Percentiles rank a stretch among this genome's conserved stretches.
Conservation (phyloP, 495 filamentous ascomycete species). For the Penicillium verhagenii region DNA sequence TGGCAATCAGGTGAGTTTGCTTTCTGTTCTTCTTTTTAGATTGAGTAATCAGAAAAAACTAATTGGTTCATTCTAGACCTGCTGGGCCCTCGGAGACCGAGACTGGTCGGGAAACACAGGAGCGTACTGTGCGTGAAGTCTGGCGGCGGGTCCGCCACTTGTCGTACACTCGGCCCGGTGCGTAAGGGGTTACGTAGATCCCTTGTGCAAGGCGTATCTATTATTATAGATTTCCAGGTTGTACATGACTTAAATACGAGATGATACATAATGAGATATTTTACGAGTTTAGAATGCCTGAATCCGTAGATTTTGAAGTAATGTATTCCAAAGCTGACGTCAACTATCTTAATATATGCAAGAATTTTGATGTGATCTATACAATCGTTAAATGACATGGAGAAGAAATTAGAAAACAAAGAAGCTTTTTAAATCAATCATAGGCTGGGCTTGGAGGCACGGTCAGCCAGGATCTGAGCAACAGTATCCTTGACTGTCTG, state of each 20-base stretch:
- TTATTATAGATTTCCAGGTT: background rate
- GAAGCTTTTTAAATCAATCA: slow-evolving; percentile 17
- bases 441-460: slow-evolving; percentile 29
- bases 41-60: background rate
- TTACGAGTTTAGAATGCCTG: background rate
- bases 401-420: slow-evolving; percentile 5
- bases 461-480: slow-evolving; percentile 37
- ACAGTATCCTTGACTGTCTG: slow-evolving; percentile 52
- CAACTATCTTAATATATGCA: slow-evolving; percentile 23
- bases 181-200: slow-evolving; percentile 11
- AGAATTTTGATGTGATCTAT: slow-evolving; percentile 27
- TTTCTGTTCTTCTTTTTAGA: background rate
- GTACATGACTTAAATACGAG: background rate
- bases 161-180: slow-evolving; percentile 59
- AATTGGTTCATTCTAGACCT: slow-evolving; percentile 43
- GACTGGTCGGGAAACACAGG: slow-evolving; percentile 60
- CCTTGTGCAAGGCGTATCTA: background rate
- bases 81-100: slow-evolving; percentile 59
- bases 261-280: slow-evolving; percentile 5
- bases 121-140: slow-evolving; percentile 64
- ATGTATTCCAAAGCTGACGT: slow-evolving; percentile 18
- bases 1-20: slow-evolving; percentile 56
- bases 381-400: slow-evolving; percentile 26
- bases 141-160: slow-evolving; percentile 62
- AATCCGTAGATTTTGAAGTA: slow-evolving; percentile 2